These are phyloP conservation scores for Aspergillus japonicus DNA, from an alignment of 2,329 filamentous ascomycete species.

Conservation along the genomic window DNA sequence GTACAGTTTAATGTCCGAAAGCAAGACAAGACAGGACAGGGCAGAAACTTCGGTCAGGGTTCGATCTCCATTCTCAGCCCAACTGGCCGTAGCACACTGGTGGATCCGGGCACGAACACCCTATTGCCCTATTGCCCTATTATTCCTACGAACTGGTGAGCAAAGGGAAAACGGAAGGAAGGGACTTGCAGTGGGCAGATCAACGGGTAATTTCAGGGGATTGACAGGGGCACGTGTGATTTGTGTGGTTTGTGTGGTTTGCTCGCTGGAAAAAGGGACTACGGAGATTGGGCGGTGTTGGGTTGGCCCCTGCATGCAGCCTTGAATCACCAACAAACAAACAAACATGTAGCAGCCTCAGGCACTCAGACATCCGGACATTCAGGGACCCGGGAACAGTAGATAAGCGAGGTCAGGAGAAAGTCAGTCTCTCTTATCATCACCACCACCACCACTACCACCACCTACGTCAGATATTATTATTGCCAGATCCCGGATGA, in stretches of 20 bases:
- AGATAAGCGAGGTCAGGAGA: too few relatives aligned
- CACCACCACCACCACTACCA: too few relatives aligned
- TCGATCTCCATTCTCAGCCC: not conserved
- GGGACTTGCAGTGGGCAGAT: not conserved
- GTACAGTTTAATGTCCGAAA: too few relatives aligned
- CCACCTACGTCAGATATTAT: too few relatives aligned
- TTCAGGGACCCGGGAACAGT: too few relatives aligned
- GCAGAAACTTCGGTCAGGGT: not conserved
- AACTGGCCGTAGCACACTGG: not conserved
- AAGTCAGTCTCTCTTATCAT: too few relatives aligned
- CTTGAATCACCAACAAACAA: too few relatives aligned
- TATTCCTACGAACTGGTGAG: not conserved
- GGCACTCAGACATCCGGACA: not conserved
- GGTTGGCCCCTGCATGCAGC: not conserved
- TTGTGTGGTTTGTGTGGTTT: not conserved
- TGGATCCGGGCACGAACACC: not conserved
- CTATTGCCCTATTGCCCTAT: not conserved
- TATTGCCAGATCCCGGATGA: too few relatives aligned
- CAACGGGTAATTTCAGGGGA: not conserved
- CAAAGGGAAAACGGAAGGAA: not conserved
- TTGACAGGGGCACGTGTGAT: not conserved
- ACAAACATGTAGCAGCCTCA: not conserved
- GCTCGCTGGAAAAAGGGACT: too few relatives aligned
- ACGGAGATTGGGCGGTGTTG: not conserved
- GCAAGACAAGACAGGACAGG: too few relatives aligned